Conservation (phyloP, 1,284 basidiomycete species). For the Lentinula novae-zelandiae region DNA sequence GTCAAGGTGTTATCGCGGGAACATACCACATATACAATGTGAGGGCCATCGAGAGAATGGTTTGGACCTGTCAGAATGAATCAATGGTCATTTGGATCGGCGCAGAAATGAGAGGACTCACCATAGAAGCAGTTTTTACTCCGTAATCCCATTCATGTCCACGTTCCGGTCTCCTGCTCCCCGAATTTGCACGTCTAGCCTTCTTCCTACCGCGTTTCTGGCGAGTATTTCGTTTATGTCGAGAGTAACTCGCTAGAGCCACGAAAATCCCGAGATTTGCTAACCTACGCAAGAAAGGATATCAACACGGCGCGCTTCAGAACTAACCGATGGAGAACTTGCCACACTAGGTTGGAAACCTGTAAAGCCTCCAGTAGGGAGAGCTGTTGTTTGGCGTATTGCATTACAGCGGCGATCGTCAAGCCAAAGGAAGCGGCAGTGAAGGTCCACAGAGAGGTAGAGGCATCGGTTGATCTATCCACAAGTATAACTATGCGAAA, state of each 20-base stretch:
- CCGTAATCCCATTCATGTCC: conserved; percentile 23
- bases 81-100: neutral
- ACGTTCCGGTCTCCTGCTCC: conserved; percentile 11
- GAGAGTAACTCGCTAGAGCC: conserved; percentile 36
- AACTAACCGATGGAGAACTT: conserved; percentile 5
- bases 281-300: conserved; percentile 22
- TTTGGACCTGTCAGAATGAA: conserved; percentile 22
- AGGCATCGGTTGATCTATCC: conserved; percentile 36
- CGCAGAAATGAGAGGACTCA: neutral
- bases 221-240: conserved; percentile 28
- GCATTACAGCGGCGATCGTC: conserved; percentile 31
- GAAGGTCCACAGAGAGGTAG: conserved; percentile 37
- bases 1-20: neutral
- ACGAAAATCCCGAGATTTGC: conserved; percentile 39
- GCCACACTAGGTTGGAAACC: conserved; percentile 39
- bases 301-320: neutral
- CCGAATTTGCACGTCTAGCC: neutral
- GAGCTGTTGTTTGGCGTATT: conserved; percentile 22
- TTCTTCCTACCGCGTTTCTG: neutral
- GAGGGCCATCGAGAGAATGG: conserved; percentile 32
- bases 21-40: conserved; percentile 36
- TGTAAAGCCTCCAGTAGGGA: conserved; percentile 35
- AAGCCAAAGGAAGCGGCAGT: conserved; percentile 37
- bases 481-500: conserved; percentile 29
- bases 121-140: conserved; percentile 34